Conservation (phyloP, 306 rosid species). For the Casuarina equisetifolia region DNA sequence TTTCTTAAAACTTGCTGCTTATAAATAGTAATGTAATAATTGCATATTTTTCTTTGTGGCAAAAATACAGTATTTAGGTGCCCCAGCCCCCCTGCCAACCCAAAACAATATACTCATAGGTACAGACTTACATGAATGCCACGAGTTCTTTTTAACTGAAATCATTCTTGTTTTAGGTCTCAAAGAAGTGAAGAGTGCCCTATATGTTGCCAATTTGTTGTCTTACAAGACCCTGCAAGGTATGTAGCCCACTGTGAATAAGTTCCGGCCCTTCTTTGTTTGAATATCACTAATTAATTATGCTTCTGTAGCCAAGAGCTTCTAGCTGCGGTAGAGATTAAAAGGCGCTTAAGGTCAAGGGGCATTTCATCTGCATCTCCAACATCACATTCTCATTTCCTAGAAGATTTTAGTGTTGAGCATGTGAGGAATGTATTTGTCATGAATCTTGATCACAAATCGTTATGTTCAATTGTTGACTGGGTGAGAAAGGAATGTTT, state of each 20-base stretch:
- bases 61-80: background rate
- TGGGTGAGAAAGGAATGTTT: constrained; percentile 12
- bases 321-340: constrained; percentile 62
- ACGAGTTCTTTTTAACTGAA: constrained; percentile 17
- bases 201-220: constrained; percentile 80
- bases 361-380: constrained; percentile 37
- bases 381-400: constrained; percentile 31
- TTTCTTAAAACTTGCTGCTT: constrained; percentile 18
- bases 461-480: constrained; percentile 8
- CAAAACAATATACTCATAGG: too few species aligned
- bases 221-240: constrained; percentile 82
- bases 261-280: constrained; percentile 1
- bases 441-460: background rate
- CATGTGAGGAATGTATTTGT: constrained; percentile 43
- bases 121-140: background rate
- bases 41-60: background rate
- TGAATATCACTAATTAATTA: constrained; percentile 21
- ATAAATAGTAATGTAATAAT: constrained; percentile 44
- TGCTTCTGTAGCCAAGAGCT: constrained; percentile 71
- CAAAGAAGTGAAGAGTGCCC: constrained; percentile 95
- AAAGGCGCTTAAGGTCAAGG: constrained; percentile 52
- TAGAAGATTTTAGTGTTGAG: constrained; percentile 37
- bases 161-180: constrained; percentile 51
- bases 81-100: background rate
- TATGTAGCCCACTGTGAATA: constrained; percentile 30